phyloP scores from a whole-genome alignment of 2,329 filamentous ascomycete genomes.

The Nothophoma quercina region DNA sequence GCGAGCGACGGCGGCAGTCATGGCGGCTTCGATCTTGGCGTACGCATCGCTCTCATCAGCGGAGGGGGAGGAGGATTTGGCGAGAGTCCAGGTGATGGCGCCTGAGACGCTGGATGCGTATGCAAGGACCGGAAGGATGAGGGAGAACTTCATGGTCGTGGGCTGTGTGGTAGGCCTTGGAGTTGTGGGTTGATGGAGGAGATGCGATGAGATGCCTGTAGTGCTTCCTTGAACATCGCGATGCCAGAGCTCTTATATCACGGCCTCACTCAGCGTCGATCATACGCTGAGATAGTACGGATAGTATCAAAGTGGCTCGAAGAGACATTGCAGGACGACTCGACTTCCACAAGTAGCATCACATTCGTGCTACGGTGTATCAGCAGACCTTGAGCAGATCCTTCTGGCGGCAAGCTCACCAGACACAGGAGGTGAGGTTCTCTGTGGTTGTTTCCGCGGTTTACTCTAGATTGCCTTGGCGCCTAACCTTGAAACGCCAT shows the following conservation, averaged over 20 bases:
- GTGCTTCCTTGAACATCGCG: neutral
- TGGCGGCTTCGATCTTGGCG: conserved; percentile 40
- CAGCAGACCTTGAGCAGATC: neutral
- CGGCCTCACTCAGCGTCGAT: neutral
- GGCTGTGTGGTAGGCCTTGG: neutral
- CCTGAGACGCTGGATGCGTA: conserved; percentile 31
- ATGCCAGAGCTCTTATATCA: neutral
- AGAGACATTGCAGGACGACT: conserved; percentile 7
- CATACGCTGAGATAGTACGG: no score
- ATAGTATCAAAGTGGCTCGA: neutral
- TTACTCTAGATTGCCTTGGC: conserved; percentile 18
- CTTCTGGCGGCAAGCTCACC: neutral
- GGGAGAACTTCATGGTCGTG: conserved; percentile 30
- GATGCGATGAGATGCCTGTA: neutral
- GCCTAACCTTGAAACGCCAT: conserved; percentile 8
- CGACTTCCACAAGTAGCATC: conserved; percentile 1
- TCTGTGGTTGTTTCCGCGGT: neutral
- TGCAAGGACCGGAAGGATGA: conserved; percentile 27
- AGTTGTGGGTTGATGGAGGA: neutral
- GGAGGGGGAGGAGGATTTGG: conserved; percentile 37
- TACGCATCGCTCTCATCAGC: conserved; percentile 46
- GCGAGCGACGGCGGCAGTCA: conserved; percentile 40
- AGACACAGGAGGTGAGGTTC: neutral
- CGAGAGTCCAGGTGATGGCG: conserved; percentile 37
- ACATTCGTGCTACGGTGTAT: neutral